Conservation (phyloP, 2,329 filamentous ascomycete species). For the Neocucurbitaria cava region DNA sequence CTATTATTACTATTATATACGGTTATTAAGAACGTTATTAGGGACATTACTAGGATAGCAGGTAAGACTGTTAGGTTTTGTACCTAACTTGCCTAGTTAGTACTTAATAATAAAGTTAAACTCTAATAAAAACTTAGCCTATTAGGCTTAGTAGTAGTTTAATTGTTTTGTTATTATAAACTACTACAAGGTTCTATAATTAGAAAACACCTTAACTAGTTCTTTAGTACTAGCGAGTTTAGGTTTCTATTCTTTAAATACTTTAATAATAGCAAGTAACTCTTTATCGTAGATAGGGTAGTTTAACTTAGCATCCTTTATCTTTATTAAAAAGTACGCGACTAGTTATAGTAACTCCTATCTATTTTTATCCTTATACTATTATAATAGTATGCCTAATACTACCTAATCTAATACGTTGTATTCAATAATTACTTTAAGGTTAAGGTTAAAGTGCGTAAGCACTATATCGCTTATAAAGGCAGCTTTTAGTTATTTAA, state of each 20-base stretch:
- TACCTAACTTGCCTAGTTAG: neutral
- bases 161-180: slow-evolving; percentile 36
- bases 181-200: slow-evolving; percentile 38
- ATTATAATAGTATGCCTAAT: too few species aligned
- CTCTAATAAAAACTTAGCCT: slow-evolving; percentile 5
- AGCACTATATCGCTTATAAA: too few species aligned
- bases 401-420: too few species aligned
- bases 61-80: neutral
- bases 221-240: slow-evolving; percentile 8
- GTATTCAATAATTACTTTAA: too few species aligned
- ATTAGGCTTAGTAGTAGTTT: slow-evolving; percentile 31
- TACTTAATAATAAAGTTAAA: neutral
- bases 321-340: neutral
- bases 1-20: neutral
- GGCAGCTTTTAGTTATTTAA: neutral
- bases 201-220: slow-evolving; percentile 32
- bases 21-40: too few species aligned
- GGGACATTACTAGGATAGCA: neutral
- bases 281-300: slow-evolving; percentile 48
- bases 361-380: neutral
- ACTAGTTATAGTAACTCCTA: neutral
- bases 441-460: too few species aligned
- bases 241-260: slow-evolving; percentile 30
- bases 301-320: slow-evolving; percentile 27
- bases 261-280: slow-evolving; percentile 40